These are phyloP conservation scores for Fraxinus floribunda DNA, from an alignment of 305 asterid genomes.

Conservation along the genomic window DNA sequence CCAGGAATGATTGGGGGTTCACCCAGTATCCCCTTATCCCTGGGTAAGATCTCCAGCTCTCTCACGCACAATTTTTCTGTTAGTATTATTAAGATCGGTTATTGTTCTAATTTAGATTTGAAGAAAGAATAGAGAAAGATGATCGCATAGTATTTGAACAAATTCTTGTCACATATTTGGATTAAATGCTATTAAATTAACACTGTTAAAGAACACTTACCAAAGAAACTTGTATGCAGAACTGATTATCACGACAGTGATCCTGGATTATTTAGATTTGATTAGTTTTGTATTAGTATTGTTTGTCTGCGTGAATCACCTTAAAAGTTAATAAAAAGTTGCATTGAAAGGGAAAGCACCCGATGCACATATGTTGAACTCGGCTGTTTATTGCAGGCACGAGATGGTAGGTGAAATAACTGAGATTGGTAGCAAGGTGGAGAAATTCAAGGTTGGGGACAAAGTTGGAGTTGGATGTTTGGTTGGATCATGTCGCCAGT, in stretches of 20 bases:
- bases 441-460: neutral
- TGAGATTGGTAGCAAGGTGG: neutral
- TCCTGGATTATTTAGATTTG: neutral
- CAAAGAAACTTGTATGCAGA: neutral
- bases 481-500: conserved; percentile 31
- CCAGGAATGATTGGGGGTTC: conserved; percentile 26
- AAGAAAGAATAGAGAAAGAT: neutral
- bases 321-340: too few relatives aligned
- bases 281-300: conserved; percentile 17
- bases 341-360: conserved; percentile 20
- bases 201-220: neutral
- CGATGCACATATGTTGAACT: conserved; percentile 25
- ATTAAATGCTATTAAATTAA: neutral
- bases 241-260: neutral
- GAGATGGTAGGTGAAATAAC: conserved; percentile 1
- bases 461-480: conserved; percentile 32
- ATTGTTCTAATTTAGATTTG: neutral
- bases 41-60: conserved; percentile 16
- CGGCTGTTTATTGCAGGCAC: conserved; percentile 12
- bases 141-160: neutral
- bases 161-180: neutral
- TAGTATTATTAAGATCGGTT: neutral
- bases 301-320: neutral
- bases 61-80: neutral
- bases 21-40: conserved; percentile 29